Percentiles rank a stretch among this genome's conserved stretches.
Conservation (phyloP, 108 stramenopile genomes). For the Epipyxis sp. region DNA sequence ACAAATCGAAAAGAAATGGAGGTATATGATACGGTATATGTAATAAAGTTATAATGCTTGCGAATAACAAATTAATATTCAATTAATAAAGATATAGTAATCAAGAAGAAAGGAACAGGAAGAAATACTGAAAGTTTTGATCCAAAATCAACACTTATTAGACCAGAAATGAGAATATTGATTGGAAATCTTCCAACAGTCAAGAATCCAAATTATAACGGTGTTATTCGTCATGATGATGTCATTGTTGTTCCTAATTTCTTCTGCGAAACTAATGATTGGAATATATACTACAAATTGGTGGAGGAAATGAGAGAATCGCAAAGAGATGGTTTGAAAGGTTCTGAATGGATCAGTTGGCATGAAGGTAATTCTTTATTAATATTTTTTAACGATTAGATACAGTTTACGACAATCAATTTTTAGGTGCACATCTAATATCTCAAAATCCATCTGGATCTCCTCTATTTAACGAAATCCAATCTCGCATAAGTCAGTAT, state of each 20-base stretch:
- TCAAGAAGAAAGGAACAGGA: too few species aligned
- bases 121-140: constrained; percentile 62
- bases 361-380: too few species aligned
- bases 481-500: constrained; percentile 65
- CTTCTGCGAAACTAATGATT: constrained; percentile 68
- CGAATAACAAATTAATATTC: too few species aligned
- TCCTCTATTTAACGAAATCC: constrained; percentile 61
- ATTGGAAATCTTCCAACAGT: constrained; percentile 48
- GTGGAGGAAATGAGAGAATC: constrained; percentile 66
- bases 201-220: neutral
- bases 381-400: constrained; percentile 10
- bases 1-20: too few species aligned
- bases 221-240: constrained; percentile 69
- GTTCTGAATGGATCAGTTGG: constrained; percentile 69
- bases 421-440: constrained; percentile 72
- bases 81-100: too few species aligned
- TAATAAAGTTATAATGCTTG: too few species aligned
- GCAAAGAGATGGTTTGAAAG: constrained; percentile 38
- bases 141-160: constrained; percentile 65
- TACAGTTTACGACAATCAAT: neutral
- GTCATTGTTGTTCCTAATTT: constrained; percentile 79
- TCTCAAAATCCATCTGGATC: constrained; percentile 62
- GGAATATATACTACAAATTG: constrained; percentile 69
- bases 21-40: too few species aligned
- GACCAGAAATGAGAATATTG: constrained; percentile 65